Conservation (phyloP, 2,329 filamentous ascomycete genomes). For the Aplosporella prunicola region DNA sequence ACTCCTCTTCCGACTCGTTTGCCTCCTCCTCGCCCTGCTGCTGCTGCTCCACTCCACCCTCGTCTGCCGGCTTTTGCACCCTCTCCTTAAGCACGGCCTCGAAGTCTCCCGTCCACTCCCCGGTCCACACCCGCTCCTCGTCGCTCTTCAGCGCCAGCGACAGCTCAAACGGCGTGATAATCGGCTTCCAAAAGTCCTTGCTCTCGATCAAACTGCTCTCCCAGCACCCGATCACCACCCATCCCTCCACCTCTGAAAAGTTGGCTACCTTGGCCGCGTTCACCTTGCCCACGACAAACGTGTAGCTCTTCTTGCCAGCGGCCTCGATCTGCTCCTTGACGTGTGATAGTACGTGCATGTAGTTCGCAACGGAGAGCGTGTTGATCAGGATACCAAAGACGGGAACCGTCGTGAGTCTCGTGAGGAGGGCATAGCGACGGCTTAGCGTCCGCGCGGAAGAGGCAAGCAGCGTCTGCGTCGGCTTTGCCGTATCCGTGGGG, state of each 20-base stretch:
- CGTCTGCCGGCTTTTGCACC: conserved; percentile 11
- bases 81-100: conserved; percentile 50
- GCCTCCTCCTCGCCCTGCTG: conserved; percentile 27
- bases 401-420: conserved; percentile 67
- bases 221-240: conserved; percentile 98
- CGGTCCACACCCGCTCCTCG: conserved; percentile 70
- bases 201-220: conserved; percentile 89
- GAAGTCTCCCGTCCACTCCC: conserved; percentile 83
- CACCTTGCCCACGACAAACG: conserved; percentile 91
- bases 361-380: conserved; percentile 85
- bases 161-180: conserved; percentile 93
- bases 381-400: conserved; percentile 94
- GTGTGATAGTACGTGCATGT: conserved; percentile 68
- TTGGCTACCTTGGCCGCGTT: conserved; percentile 95
- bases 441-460: conserved; percentile 55
- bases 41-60: conserved; percentile 14
- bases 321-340: conserved; percentile 63
- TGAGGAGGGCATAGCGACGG: conserved; percentile 79
- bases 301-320: conserved; percentile 90
- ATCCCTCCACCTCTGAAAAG: conserved; percentile 88
- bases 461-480: conserved; percentile 33
- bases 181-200: conserved; percentile 75
- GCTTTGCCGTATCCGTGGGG: conserved; percentile 37
- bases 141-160: conserved; percentile 67
- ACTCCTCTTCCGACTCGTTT: conserved; percentile 52